Evolutionary conservation across 2,329 filamentous ascomycete species (phyloP), one percentile per base, ranked within the genome.

Genomic region (Fusarium keratoplasticum): DNA sequence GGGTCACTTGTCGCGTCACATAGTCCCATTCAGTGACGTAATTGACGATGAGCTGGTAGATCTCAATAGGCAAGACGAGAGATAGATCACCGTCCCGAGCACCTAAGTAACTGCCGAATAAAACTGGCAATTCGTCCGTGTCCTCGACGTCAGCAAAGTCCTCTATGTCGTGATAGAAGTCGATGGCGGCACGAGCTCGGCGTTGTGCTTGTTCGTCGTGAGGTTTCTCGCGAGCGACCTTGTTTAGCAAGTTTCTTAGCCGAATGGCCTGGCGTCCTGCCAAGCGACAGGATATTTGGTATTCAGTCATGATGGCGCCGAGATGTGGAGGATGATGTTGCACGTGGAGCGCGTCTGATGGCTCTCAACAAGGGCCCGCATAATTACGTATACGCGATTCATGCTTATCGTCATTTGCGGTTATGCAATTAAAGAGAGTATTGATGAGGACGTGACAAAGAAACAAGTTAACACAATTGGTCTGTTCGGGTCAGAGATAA

Each of bases 1-100:
- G n/a, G n/a, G 66, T 70, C 10, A 22, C 38, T 7, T 58, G 54
- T 4, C 60, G 36, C 2, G 42, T 5, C 11, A 27, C 14, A 11
- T 42, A 36, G 9, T 66, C 9, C n/a, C 61, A 22, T 5, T 62
- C 40, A 3, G 1, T 27, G n/a, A 58, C 25, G 16, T 38, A 10
- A 4, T 44, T 27, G 29, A 76, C 18, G 6, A 75, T 69, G 2
- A 61, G 35, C 1, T 33, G 38, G 9, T 27, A 71, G 6, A 75
- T 29, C 42, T 75, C 70, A 1, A 9, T 10, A 1, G 73, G 70
- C 6, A 75, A 31, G 5, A 2, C 20, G 1, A 18, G 13, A 14
- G 1, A 2, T 14, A 0, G 11, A n/a, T 9, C 2, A 3, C 4
- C 20, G 5, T 22, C 27, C 1, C 31, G 35, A 38, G 11, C n/a